Conservation (phyloP, 129 eudicot species). For the Chrysanthemum lavandulifolium region DNA sequence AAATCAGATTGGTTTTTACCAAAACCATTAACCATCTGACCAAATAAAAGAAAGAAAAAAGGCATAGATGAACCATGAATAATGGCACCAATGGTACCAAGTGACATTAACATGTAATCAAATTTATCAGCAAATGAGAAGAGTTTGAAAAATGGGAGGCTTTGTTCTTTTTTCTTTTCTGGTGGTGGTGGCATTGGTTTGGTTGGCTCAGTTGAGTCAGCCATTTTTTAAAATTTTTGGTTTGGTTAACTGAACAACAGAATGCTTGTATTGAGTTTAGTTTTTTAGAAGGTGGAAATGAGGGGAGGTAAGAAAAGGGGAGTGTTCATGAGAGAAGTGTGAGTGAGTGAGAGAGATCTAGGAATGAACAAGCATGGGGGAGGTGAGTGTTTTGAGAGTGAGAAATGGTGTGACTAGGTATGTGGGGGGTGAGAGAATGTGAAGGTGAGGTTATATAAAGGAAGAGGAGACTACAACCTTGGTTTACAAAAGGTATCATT, state of each 20-base stretch:
- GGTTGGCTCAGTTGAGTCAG: conserved; percentile 53
- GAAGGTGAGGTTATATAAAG: conserved; percentile 27
- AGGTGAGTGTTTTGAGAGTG: conserved; percentile 15
- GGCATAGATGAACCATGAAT: conserved; percentile 99
- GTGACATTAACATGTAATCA: conserved; percentile 58
- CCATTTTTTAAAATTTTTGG: conserved; percentile 33
- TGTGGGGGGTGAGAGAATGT: conserved; percentile 9
- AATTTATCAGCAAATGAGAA: conserved; percentile 78
- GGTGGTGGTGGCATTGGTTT: conserved; percentile 65
- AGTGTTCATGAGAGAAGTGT: conserved; percentile 27
- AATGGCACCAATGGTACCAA: conserved; percentile 87
- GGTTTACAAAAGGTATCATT: conserved; percentile 21
- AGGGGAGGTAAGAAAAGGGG: background rate
- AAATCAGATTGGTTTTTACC: conserved; percentile 91
- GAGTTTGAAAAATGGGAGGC: conserved; percentile 73
- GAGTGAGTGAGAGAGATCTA: conserved; percentile 18
- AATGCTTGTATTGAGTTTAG: background rate
- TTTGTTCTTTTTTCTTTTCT: conserved; percentile 89
- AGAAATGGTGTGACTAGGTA: conserved; percentile 17
- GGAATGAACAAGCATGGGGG: too few species aligned
- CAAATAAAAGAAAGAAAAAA: conserved; percentile 83
- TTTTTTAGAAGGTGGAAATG: background rate
- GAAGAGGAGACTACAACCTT: conserved; percentile 15
- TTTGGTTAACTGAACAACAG: background rate
- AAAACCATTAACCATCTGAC: conserved; percentile 92